Base-by-base conservation (phyloP, 2,329 filamentous ascomycete genomes). In the Penicillium griseofulvum region DNA sequence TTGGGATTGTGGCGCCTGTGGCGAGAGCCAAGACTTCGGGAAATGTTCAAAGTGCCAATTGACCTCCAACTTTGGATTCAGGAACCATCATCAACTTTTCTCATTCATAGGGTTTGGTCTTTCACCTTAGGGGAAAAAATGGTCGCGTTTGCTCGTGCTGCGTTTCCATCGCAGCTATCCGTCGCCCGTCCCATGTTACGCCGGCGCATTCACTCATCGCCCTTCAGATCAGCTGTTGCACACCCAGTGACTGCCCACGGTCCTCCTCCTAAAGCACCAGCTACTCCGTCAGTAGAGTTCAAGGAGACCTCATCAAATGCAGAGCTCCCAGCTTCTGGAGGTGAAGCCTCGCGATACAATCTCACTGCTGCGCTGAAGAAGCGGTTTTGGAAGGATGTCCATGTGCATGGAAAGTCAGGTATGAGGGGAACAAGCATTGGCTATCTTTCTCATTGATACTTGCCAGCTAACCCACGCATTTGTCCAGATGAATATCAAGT, bases 331-430 rank as follows among this genome's bases (percentile, higher is more conserved):
- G 34, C 16, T 16, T 8, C 48, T 4, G 56, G 51, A 46, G 43
- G 39, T 17, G 52, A 61, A 22, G 22, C 38, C 26, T 37, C 54
- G 3, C 68, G 75, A 49, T 52, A 61, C 17, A 69, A 65, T 42
- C 63, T 65, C 33, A 60, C 66, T 19, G 65, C 71, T 31, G 78
- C 80, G 2, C 80, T 87, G 67, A 81, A 80, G 68, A 89, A 86
- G 77, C 83, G 92, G 50, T 97, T 97, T 78, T 97, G 93, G 93
- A 90, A 88, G 73, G 83, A 94, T 69, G 90, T 94, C 1, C 73
- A 81, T 57, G 86, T 97, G 36, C 80, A 82, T 61, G 84, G 88
- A 68, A 81, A 82, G 10, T 78, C 86, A 60, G 87, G 87, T 89
- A 77, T 34, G 57, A 58, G 5, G 14, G 17, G 9, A 47, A 8